Evolutionary conservation across 176 grass and related monocot species (phyloP).

Genomic region (Carex pumila): DNA sequence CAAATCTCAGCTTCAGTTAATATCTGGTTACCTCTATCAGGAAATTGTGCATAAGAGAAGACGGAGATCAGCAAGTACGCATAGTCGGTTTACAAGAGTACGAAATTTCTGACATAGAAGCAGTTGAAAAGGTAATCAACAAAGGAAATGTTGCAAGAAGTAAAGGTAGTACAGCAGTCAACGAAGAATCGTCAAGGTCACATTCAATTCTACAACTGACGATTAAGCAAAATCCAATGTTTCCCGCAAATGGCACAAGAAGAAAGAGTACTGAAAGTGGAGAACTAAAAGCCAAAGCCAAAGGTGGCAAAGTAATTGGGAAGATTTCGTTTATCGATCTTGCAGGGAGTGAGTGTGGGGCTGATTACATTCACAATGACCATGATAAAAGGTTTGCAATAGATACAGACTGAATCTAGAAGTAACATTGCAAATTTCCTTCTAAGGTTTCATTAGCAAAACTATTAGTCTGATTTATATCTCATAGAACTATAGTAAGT

Average conservation of each 20-base stretch:
- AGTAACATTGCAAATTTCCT: not conserved
- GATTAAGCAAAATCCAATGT: constrained; percentile 28
- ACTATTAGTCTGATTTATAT: not conserved
- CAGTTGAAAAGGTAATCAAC: constrained; percentile 33
- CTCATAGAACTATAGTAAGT: not conserved
- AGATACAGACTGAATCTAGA: not conserved
- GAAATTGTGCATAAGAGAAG: constrained; percentile 50
- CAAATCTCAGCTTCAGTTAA: not conserved
- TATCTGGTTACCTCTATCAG: constrained; percentile 12
- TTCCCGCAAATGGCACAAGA: constrained; percentile 15
- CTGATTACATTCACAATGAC: constrained; percentile 66
- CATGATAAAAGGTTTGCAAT: constrained; percentile 45
- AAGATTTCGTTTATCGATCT: constrained; percentile 92
- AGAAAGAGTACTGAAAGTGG: constrained; percentile 25
- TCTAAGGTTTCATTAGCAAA: not conserved
- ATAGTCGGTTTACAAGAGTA: constrained; percentile 57
- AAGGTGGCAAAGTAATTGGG: constrained; percentile 32
- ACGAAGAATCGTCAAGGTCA: constrained; percentile 49
- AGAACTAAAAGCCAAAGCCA: constrained; percentile 19
- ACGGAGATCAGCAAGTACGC: constrained; percentile 38
- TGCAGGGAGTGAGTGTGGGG: constrained; percentile 63
- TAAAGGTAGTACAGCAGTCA: constrained; percentile 32
- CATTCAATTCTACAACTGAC: constrained; percentile 45
- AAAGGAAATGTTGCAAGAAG: constrained; percentile 44
- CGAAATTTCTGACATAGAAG: constrained; percentile 35